Evolutionary conservation across 495 filamentous ascomycete genomes (phyloP), one percentile per base, ranked within the genome.

Genomic region (Jackrogersella minutella): DNA sequence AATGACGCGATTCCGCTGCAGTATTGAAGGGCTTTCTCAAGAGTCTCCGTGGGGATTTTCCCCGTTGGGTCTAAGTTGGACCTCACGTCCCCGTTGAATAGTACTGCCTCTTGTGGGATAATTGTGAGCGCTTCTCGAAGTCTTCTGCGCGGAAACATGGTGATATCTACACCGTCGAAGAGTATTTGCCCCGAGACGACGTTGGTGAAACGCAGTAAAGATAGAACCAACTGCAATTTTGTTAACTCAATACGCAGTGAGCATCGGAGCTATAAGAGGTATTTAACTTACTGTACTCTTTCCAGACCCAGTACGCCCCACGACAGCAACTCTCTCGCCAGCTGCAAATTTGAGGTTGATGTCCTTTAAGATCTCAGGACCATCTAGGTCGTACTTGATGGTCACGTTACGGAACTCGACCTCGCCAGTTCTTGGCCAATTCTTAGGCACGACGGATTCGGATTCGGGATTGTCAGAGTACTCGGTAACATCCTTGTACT

Each of bases 291-390:
- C 76, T 34, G 83, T 84, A 52, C 83, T 85, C 67, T 88, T 87
- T n/a, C 85, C 86, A 19, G 84, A 83, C 5, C 86, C 85, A 4
- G 84, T 86, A 16, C 86, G 80, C 14, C 85, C 86, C 6, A 86
- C 80, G 33, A 88, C 74, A 1, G 80, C 85, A 39, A 87, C 76
- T 28, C 81, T 79, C 61, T 86, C 81, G 9, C 85, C 85, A 13
- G 85, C 76, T 6, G 74, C 54, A 14, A 83, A 81, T 40, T 73
- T 76, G 57, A 88, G 79, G 51, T 79, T 81, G 49, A 87, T 74
- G 19, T 80, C 70, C 44, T 81, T 83, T 4, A 88, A 74, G 31
- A 85, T 80, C 37, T 82, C 75, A 1, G 80, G 81, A 0, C 80
- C 77, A 46, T 81, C 79, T 28, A 53, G 14, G 14, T 79, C 77